Evolutionary conservation across 306 rosid species (phyloP).

Genomic region (Abrus precatorius): DNA sequence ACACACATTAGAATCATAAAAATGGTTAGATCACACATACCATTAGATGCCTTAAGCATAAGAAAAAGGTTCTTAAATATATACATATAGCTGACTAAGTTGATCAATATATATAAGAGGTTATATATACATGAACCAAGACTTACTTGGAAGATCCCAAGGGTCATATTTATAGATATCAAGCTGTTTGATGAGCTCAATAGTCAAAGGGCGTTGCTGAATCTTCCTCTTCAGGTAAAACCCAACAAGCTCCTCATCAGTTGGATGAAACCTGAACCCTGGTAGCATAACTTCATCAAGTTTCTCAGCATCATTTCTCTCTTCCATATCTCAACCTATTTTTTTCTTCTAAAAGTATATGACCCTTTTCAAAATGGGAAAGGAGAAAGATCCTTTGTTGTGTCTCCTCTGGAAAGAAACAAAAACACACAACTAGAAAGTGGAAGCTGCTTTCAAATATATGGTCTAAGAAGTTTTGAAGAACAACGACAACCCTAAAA

Average conservation of each 20-base stretch:
- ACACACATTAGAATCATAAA: constrained; percentile 23
- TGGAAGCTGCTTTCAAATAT: constrained; percentile 32
- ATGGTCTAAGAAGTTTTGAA: constrained; percentile 14
- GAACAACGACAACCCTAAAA: constrained; percentile 38
- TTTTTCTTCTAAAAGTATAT: constrained; percentile 15
- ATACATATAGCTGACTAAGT: not conserved
- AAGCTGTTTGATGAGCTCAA: constrained; percentile 89
- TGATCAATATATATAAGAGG: not conserved
- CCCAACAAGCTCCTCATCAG: constrained; percentile 97
- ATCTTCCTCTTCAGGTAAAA: constrained; percentile 89
- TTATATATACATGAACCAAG: not conserved
- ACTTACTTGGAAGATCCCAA: constrained; percentile 98
- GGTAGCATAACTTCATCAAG: constrained; percentile 86
- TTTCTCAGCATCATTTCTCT: constrained; percentile 60
- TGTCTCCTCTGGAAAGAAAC: constrained; percentile 2
- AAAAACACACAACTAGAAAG: constrained; percentile 17
- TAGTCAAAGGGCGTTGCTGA: constrained; percentile 79
- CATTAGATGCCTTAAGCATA: not conserved
- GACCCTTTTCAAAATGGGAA: not conserved
- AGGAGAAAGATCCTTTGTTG: not conserved
- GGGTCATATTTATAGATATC: constrained; percentile 96
- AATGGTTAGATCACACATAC: not conserved
- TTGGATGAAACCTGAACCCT: constrained; percentile 97
- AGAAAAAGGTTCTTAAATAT: not conserved
- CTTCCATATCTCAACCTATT: constrained; percentile 50